Base-by-base conservation (phyloP, 768 basidiomycete species). In the Tylopilus balloui region DNA sequence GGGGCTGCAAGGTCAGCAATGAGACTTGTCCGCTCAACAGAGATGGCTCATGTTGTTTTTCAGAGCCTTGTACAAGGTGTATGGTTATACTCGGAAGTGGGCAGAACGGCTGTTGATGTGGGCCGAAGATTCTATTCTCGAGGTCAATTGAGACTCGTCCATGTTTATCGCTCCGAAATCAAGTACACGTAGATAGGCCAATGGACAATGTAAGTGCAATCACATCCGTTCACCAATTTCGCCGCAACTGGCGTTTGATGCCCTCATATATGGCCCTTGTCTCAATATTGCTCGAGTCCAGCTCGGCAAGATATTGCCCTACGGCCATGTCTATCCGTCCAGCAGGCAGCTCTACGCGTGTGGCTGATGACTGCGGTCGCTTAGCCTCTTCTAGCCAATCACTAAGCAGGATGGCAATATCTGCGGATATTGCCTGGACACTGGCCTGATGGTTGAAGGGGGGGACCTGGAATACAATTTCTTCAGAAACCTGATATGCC, bases 351-450 rank as follows among this genome's bases (percentile, higher is more conserved):
- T 87, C 86, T 27, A 76, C 75, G 39, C 79, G 74, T 23, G 79
- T 71, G 38, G 77, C 68, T 12, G 73, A 74, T n/a, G 86, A 79
- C 53, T 86, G 84, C 3, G 88, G 82, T 49, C 86, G 77, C 57
- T 76, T 81, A n/a, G 78, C 84, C 49, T 84, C 86, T 47, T 85
- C 80, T 27, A 91, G 62, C 90, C 90, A 92, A 58, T 92, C 89
- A 19, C 72, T 74, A 15, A 92, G 67, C n/a, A 92, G 73, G 34
- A 88, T 69, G 34, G 89, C 87, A 60, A 92, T 88, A 58, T 91
- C 89, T 8, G 84, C 77, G 0, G 88, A 89, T 48, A 92, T 79
- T 34, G 81, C 77, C 61, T 91, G 87, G 3, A 90, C 85, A 52
- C 87, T 88, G 28, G 73, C 75, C 59, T 88, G 88, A 40, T 81